phyloP scores from a whole-genome alignment of 2,329 filamentous ascomycete species.

The Sclerotinia sclerotiorum region DNA sequence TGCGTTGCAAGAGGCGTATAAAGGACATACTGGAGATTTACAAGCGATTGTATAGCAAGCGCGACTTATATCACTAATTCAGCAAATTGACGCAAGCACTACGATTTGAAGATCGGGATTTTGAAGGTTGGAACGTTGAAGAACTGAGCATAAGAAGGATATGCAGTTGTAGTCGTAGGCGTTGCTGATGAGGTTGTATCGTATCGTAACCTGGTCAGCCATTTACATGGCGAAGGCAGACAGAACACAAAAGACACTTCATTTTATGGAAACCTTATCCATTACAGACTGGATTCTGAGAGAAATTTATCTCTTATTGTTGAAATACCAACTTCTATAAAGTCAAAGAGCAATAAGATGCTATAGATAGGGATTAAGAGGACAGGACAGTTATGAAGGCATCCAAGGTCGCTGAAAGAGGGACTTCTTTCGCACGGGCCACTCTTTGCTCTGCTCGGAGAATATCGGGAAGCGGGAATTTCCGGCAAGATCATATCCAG shows the following conservation, averaged over 20 bases:
- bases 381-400: no score
- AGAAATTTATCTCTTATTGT: no score
- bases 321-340: no score
- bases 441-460: not conserved
- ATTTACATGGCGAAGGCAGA: no score
- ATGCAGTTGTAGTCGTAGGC: no score
- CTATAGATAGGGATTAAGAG: no score
- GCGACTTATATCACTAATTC: not conserved
- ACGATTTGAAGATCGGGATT: not conserved
- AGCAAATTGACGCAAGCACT: not conserved
- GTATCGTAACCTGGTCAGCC: no score
- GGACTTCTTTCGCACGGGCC: not conserved
- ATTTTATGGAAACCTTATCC: no score
- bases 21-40: not conserved
- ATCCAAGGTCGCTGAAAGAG: not conserved
- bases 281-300: no score
- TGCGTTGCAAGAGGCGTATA: slow-evolving; percentile 1
- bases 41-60: not conserved
- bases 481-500: slow-evolving; percentile 2
- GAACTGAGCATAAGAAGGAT: not conserved
- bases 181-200: no score
- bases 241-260: no score
- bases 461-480: slow-evolving; percentile 22
- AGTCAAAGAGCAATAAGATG: no score
- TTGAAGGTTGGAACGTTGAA: not conserved